Evolutionary conservation across 1,284 basidiomycete genomes (phyloP).

Genomic region (Erythrobasidium hasegawianum): DNA sequence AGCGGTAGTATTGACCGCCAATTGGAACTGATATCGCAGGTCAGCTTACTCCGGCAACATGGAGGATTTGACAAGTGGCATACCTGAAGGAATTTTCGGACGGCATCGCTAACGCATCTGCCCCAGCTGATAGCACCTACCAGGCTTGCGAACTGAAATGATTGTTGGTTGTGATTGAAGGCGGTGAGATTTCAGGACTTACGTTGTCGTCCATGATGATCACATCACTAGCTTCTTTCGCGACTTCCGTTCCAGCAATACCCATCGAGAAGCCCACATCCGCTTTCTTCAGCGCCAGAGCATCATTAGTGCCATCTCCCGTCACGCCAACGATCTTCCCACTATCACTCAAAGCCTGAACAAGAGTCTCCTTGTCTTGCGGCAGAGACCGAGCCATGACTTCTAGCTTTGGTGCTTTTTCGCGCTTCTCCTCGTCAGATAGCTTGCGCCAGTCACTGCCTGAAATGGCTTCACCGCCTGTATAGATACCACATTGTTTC

Average conservation of each 20-base stretch:
- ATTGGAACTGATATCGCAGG: constrained; percentile 34
- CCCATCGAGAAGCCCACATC: constrained; percentile 52
- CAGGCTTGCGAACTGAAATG: constrained; percentile 37
- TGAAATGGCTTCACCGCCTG: constrained; percentile 17
- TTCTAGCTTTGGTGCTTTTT: constrained; percentile 36
- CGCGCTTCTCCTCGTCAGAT: constrained; percentile 35
- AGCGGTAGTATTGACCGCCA: constrained; percentile 40
- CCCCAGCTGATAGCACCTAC: constrained; percentile 40
- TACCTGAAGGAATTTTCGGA: constrained; percentile 36
- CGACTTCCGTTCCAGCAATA: constrained; percentile 44
- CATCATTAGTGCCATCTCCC: constrained; percentile 69
- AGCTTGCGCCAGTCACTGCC: constrained; percentile 37
- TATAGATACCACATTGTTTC: constrained; percentile 38
- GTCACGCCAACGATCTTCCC: constrained; percentile 59
- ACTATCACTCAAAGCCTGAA: constrained; percentile 59
- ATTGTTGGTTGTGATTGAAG: too few relatives aligned
- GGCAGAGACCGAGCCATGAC: constrained; percentile 38
- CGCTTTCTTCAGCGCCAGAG: constrained; percentile 54
- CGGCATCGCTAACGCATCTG: constrained; percentile 40
- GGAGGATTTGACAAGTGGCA: not conserved
- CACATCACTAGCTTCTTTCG: constrained; percentile 51
- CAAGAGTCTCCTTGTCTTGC: constrained; percentile 60
- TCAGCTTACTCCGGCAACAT: not conserved
- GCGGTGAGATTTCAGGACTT: too few relatives aligned
- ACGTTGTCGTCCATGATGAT: constrained; percentile 48